Conservation (phyloP, 345 rosid species). For the Syzygium jambos region DNA sequence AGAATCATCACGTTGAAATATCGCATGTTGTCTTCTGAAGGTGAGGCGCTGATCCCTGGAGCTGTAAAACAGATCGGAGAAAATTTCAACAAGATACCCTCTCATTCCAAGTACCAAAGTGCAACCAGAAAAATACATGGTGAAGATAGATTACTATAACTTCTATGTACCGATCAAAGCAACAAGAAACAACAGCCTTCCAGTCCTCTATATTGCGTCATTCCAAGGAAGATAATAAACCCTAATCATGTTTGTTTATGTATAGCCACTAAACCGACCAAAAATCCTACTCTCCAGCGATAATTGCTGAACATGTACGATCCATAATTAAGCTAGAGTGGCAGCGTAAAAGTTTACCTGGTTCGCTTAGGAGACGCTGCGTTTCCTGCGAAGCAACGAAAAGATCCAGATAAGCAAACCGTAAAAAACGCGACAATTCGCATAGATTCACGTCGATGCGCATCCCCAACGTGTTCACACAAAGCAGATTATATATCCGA, state of each 20-base stretch:
- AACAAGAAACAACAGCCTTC: not conserved
- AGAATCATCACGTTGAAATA: constrained; percentile 4
- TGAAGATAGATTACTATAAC: not conserved
- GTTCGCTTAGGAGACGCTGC: constrained; percentile 98
- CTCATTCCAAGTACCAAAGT: not conserved
- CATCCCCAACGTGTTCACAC: not conserved
- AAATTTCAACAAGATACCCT: not conserved
- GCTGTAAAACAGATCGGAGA: not conserved
- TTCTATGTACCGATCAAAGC: not conserved
- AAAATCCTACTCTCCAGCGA: not conserved
- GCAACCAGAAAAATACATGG: not conserved
- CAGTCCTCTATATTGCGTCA: not conserved
- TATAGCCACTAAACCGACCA: not conserved
- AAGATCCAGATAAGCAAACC: not conserved
- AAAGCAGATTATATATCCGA: not conserved
- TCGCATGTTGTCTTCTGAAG: constrained; percentile 3
- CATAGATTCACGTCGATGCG: not conserved
- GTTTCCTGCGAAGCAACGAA: constrained; percentile 55
- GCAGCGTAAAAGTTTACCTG: constrained; percentile 37
- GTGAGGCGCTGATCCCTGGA: constrained; percentile 7
- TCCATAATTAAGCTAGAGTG: not conserved
- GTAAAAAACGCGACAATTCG: not conserved
- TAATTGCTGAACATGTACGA: not conserved
- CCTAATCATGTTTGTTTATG: not conserved
- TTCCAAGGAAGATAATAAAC: not conserved